Base-by-base conservation (phyloP, 352 stramenopile genomes). In the Globisporangium splendens region DNA sequence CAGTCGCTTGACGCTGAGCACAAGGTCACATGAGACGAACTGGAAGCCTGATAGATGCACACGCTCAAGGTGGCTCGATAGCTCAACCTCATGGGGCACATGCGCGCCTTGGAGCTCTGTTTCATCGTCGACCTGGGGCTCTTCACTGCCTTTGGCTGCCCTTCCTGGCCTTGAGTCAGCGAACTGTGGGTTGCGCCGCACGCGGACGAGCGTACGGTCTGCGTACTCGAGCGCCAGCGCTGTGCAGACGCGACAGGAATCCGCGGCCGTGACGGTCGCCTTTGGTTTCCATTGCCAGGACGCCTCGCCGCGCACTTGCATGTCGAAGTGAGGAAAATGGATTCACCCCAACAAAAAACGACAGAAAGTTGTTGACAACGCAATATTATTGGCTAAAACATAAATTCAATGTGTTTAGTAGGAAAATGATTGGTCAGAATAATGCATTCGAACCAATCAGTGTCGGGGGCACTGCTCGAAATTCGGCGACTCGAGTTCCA, bases 1-100 rank as follows among this genome's bases (percentile, higher is more conserved):
- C 78, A 73, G 57, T 93, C 83, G 55, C 71, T 81, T 7, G 83
- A 93, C 0, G 73, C 80, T 2, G 80, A 89, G 49, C 71, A 81
- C 2, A 92, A 22, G 15, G 65, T 58, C n/a, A 87, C 31, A 8
- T 20, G 21, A 1, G 43, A 18, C 13, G 42, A 53, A 1, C 43
- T 4, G 0, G 65, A 66, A 0, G 66, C 47, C 4, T 58, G 35
- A 10, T 66, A 83, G 28, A 70, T 66, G 14, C 55, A 61, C 41
- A 88, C 55, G 20, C 61, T 72, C 5, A 15, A 42, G 33, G 52
- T 90, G 77, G 12, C 72, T 77, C 15, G 79, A 63, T 41, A 90
- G 61, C 57, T 88, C 80, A 18, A 89, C 17, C 50, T 85, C 72
- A 1, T 54, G 50, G 14, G 54, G 47, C 22, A 38, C 44, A 12